phyloP scores from a whole-genome alignment of 2,329 filamentous ascomycete genomes.

The Metarhizium brunneum region DNA sequence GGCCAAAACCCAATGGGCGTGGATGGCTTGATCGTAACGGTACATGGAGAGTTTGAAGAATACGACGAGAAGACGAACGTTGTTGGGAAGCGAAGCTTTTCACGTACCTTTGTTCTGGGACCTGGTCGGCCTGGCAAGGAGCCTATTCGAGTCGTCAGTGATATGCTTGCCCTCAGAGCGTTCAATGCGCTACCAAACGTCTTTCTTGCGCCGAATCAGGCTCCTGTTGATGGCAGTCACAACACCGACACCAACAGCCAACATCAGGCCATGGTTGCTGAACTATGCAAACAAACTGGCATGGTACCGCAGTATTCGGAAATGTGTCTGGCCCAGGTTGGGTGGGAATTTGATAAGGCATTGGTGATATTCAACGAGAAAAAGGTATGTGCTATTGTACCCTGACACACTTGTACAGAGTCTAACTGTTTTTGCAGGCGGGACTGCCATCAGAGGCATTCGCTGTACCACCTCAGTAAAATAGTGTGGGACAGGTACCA shows the following conservation, averaged over 20 bases:
- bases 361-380: slow-evolving; percentile 66
- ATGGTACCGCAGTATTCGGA: slow-evolving; percentile 74
- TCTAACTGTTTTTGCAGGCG: slow-evolving; percentile 9
- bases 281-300: slow-evolving; percentile 67
- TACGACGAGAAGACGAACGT: slow-evolving; percentile 46
- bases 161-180: slow-evolving; percentile 65
- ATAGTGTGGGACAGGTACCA: neutral
- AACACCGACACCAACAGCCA: slow-evolving; percentile 25
- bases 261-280: slow-evolving; percentile 61
- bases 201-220: slow-evolving; percentile 20
- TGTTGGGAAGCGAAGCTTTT: slow-evolving; percentile 66
- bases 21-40: slow-evolving; percentile 65
- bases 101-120: slow-evolving; percentile 70
- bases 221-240: slow-evolving; percentile 8
- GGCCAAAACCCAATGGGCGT: slow-evolving; percentile 57
- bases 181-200: slow-evolving; percentile 44
- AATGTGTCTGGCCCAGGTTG: slow-evolving; percentile 70
- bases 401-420: neutral
- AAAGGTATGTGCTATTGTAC: slow-evolving; percentile 43
- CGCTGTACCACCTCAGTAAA: slow-evolving; percentile 7
- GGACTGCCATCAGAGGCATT: slow-evolving; percentile 19
- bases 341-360: slow-evolving; percentile 73
- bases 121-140: slow-evolving; percentile 58
- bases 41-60: slow-evolving; percentile 83
- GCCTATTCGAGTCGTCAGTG: slow-evolving; percentile 66